Conservation (phyloP, 2,329 filamentous ascomycete species). For the Trichoderma lentiforme region DNA sequence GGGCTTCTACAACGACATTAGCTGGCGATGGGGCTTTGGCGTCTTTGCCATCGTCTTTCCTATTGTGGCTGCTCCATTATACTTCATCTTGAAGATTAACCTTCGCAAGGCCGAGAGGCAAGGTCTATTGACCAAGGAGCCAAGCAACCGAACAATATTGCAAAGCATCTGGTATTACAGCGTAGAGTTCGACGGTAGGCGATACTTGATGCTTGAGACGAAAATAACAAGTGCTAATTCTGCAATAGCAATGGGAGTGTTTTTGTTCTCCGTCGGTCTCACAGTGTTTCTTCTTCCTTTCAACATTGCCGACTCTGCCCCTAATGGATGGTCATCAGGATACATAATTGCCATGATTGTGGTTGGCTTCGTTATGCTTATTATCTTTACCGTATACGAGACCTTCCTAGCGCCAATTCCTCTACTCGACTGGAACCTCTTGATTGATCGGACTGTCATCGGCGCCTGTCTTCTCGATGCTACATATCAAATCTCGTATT, state of each 20-base stretch:
- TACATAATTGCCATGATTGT: constrained; percentile 60
- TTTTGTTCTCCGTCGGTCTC: constrained; percentile 56
- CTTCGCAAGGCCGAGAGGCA: constrained; percentile 53
- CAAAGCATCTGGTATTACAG: constrained; percentile 50
- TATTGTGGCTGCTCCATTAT: constrained; percentile 50
- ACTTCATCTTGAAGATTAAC: constrained; percentile 51
- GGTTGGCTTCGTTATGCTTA: constrained; percentile 56
- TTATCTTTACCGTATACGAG: constrained; percentile 56
- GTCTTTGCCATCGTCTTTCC: constrained; percentile 60
- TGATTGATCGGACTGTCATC: constrained; percentile 50
- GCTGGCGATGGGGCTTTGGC: constrained; percentile 48
- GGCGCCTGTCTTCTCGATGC: constrained; percentile 46
- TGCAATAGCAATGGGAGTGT: constrained; percentile 45
- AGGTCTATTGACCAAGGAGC: constrained; percentile 40
- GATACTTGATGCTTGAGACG: too few species aligned
- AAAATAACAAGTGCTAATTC: not conserved
- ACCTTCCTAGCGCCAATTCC: constrained; percentile 53
- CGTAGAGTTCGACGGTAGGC: constrained; percentile 55
- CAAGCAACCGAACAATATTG: constrained; percentile 41
- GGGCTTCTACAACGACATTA: constrained; percentile 29
- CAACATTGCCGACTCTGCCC: constrained; percentile 48
- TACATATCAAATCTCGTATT: constrained; percentile 49
- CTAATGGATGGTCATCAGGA: constrained; percentile 48
- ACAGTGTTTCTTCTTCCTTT: constrained; percentile 63
- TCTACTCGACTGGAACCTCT: constrained; percentile 52